phyloP scores from a whole-genome alignment of 202 grass and related monocot species.

The Digitaria exilis region DNA sequence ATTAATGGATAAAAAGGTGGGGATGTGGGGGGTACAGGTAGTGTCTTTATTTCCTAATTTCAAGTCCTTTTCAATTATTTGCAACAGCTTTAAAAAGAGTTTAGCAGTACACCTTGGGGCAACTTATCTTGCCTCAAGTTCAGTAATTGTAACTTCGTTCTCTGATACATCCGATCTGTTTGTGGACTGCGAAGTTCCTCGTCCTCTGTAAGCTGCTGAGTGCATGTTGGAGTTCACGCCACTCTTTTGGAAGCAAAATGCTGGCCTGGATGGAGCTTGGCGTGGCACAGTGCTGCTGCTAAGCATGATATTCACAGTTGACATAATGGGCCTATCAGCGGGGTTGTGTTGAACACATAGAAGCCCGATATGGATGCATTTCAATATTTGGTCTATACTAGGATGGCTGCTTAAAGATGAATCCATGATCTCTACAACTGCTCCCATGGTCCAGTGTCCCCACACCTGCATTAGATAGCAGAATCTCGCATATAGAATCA shows the following conservation, averaged over 20 bases:
- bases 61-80: no score
- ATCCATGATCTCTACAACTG: conserved; percentile 53
- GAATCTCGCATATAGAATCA: conserved; percentile 15
- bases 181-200: neutral
- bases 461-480: conserved; percentile 38
- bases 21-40: no score
- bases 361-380: conserved; percentile 54
- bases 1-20: no score
- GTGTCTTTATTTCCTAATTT: no score
- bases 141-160: conserved; percentile 32
- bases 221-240: neutral
- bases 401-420: conserved; percentile 22
- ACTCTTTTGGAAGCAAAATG: conserved; percentile 44
- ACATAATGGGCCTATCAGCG: conserved; percentile 54
- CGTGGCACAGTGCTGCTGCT: conserved; percentile 48
- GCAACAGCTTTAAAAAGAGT: no score
- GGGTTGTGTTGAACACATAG: conserved; percentile 60
- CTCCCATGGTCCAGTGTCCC: conserved; percentile 60
- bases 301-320: conserved; percentile 54
- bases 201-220: neutral
- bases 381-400: conserved; percentile 43
- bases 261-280: conserved; percentile 49
- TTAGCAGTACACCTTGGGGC: neutral
- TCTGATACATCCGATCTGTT: neutral
- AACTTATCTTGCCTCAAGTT: conserved; percentile 17